Conservation (phyloP, 176 grass and related monocot species). For the Panicum miliaceum region DNA sequence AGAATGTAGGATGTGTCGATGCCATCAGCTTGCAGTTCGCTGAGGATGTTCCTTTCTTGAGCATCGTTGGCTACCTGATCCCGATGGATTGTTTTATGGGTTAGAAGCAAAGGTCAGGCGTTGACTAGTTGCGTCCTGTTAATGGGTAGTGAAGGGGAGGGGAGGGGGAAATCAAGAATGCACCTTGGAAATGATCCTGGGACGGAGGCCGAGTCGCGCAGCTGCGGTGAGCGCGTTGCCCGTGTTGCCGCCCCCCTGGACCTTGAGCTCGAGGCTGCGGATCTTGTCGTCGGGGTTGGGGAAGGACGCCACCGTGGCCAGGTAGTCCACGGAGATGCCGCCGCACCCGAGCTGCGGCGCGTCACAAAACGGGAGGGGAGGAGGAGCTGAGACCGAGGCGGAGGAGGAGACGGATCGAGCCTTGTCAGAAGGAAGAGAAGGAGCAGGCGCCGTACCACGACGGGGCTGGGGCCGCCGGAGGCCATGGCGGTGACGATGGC, state of each 20-base stretch:
- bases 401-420: background rate
- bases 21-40: slow-evolving; percentile 74
- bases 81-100: background rate
- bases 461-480: background rate
- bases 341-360: slow-evolving; percentile 67
- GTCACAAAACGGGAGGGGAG: background rate
- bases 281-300: slow-evolving; percentile 95
- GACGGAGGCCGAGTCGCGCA: slow-evolving; percentile 65
- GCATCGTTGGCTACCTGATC: slow-evolving; percentile 68
- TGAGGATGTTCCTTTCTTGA: slow-evolving; percentile 65
- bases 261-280: slow-evolving; percentile 82
- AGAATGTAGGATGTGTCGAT: slow-evolving; percentile 77
- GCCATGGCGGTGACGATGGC: slow-evolving; percentile 29
- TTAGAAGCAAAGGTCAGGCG: slow-evolving; percentile 4
- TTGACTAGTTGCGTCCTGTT: background rate
- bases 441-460: background rate
- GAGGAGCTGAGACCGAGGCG: background rate
- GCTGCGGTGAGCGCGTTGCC: slow-evolving; percentile 89
- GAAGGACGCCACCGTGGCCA: slow-evolving; percentile 87
- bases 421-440: background rate
- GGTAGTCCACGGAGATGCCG: slow-evolving; percentile 70
- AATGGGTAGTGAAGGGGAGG: too few relatives aligned
- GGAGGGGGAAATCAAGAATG: background rate
- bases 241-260: slow-evolving; percentile 85
- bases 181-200: slow-evolving; percentile 87